A percentile compares a stretch with the other conserved stretches of the same genome.
These are phyloP conservation scores for Erysimum pusillum DNA, from an alignment of 441 rosid genomes.

Conservation along the genomic window DNA sequence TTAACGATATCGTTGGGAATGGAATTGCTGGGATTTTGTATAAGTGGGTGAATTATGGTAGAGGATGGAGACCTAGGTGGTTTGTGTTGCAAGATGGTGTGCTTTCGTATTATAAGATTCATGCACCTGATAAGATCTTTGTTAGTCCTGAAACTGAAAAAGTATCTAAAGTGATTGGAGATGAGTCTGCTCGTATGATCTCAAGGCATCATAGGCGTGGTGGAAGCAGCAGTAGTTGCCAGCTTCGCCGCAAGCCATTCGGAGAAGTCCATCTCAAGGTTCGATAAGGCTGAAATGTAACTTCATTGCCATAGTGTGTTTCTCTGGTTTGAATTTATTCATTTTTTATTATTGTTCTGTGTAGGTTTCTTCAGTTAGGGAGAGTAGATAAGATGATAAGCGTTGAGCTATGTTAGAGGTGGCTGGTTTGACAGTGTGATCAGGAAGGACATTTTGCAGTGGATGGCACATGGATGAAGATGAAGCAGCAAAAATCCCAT, in stretches of 20 bases:
- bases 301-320: not conserved
- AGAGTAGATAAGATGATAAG: constrained; percentile 70
- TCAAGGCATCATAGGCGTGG: constrained; percentile 55
- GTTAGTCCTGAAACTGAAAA: constrained; percentile 63
- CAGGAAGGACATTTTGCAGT: constrained; percentile 80
- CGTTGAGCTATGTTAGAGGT: constrained; percentile 41
- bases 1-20: constrained; percentile 86
- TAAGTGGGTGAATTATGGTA: constrained; percentile 99
- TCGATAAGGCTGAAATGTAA: too few species aligned
- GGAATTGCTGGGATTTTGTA: constrained; percentile 88
- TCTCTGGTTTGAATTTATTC: not conserved
- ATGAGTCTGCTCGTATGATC: constrained; percentile 66
- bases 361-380: constrained; percentile 66
- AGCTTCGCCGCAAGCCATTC: constrained; percentile 55
- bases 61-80: constrained; percentile 99
- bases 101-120: constrained; percentile 86
- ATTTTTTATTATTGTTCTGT: not conserved
- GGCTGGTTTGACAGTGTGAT: constrained; percentile 55
- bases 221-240: constrained; percentile 54
- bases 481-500: not conserved
- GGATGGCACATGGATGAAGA: constrained; percentile 61
- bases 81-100: constrained; percentile 81
- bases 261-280: constrained; percentile 77
- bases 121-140: constrained; percentile 71
- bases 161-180: constrained; percentile 85